phyloP scores from a whole-genome alignment of 805 yeast species.

The Cyberlindnera galapagoensis region DNA sequence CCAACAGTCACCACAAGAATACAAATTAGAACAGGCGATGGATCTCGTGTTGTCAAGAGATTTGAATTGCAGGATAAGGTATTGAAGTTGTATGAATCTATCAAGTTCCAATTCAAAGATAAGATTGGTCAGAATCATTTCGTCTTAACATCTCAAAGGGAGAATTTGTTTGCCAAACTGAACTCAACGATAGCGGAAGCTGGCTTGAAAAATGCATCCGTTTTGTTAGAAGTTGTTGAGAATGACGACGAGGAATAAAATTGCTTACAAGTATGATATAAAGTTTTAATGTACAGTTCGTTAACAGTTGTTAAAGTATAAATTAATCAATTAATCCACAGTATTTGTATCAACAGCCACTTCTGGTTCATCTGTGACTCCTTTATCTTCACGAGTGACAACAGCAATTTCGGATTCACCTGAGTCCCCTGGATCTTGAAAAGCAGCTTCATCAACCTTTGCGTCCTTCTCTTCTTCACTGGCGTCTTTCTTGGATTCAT shows the following conservation, averaged over 20 bases:
- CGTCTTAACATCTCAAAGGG: conserved; percentile 35
- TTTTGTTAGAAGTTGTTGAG: conserved; percentile 17
- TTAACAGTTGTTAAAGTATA: background rate
- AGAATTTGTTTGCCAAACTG: conserved; percentile 47
- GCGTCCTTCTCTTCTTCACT: conserved; percentile 8
- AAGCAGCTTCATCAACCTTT: conserved; percentile 6
- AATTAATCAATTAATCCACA: background rate
- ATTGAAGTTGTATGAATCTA: conserved; percentile 50
- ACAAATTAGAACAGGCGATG: conserved; percentile 85
- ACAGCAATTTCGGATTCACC: too few species aligned
- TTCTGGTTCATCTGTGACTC: too few species aligned
- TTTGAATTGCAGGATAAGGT: conserved; percentile 58
- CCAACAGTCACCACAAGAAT: conserved; percentile 45
- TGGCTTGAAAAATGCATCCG: conserved; percentile 75
- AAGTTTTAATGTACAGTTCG: too few species aligned
- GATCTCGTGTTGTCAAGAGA: conserved; percentile 72
- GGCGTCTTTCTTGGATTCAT: conserved; percentile 2
- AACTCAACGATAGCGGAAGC: conserved; percentile 62
- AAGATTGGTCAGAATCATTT: conserved; percentile 39
- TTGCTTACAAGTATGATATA: too few species aligned
- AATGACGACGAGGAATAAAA: conserved; percentile 4
- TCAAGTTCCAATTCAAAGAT: conserved; percentile 48
- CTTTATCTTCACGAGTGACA: too few species aligned
- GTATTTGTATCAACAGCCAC: background rate
- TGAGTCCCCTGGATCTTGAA: too few species aligned